Evolutionary conservation across 2,329 filamentous ascomycete genomes (phyloP).

Genomic region (Zymoseptoria ardabiliae): DNA sequence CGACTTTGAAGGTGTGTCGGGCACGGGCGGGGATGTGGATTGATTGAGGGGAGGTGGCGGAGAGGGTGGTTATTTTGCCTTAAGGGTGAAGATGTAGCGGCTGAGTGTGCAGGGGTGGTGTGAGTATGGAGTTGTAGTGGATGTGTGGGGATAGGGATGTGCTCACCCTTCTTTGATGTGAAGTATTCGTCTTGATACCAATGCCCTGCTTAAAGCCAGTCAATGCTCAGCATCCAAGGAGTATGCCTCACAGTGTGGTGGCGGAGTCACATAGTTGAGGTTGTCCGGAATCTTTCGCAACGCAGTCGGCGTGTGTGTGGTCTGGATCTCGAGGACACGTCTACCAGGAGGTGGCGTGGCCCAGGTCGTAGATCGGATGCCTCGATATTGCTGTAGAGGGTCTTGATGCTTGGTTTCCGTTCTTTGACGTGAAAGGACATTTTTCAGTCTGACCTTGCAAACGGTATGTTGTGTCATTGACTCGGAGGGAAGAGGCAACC

Average conservation of each 20-base stretch:
- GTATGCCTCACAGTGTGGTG: constrained; percentile 13
- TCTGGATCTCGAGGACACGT: constrained; percentile 26
- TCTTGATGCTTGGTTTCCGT: constrained; percentile 8
- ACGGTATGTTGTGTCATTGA: background rate
- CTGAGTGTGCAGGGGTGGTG: constrained; percentile 1
- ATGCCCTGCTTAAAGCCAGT: constrained; percentile 13
- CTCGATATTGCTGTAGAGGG: constrained; percentile 16
- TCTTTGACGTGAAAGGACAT: constrained; percentile 18
- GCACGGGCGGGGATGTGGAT: constrained; percentile 18
- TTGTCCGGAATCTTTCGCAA: constrained; percentile 19
- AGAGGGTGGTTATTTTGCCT: constrained; percentile 17
- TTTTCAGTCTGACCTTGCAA: background rate
- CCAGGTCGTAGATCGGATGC: constrained; percentile 24
- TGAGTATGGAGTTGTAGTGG: too few relatives aligned
- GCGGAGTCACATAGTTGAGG: constrained; percentile 20
- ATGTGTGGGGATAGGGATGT: background rate
- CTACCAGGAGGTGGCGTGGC: constrained; percentile 19
- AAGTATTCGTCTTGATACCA: constrained; percentile 28
- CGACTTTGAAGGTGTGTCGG: constrained; percentile 24
- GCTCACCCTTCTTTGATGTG: constrained; percentile 19
- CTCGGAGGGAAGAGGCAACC: too few relatives aligned
- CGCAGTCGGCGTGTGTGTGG: constrained; percentile 19
- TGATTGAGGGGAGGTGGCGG: constrained; percentile 21
- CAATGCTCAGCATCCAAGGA: too few relatives aligned
- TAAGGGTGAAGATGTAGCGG: constrained; percentile 26